Evolutionary conservation across 805 yeast genomes (phyloP), one percentile per base, ranked within the genome.

Genomic region (Zygosaccharomyces bailii): DNA sequence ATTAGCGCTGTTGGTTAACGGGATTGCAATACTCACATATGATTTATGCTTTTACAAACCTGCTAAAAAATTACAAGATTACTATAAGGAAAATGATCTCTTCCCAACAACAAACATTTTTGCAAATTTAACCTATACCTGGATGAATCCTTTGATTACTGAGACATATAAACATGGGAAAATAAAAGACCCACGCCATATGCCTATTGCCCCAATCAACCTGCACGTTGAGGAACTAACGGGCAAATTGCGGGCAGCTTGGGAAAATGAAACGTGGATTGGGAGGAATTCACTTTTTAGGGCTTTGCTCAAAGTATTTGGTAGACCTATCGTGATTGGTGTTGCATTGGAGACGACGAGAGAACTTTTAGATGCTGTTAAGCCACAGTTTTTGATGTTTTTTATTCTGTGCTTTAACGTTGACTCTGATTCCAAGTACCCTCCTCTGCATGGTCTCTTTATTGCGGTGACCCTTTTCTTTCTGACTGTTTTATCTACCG

Each of bases 391-490:
- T n/a, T 64, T 81, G 40, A 69, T 76, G 42, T 44, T 66, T 2
- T 69, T 81, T 47, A 77, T 81, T 45, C 48, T 55, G 34, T 76
- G 69, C 44, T 78, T 80, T 56, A 60, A 65, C 30, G 53, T 49
- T 2, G 57, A 59, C 16, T 45, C 49, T 11, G 55, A 54, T 7
- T 31, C 46, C 2, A 43, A 55, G 1, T 72, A 75, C 5, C 81
- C 83, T 2, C 55, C 78, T 14, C 61, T 81, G 9, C 69, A 76
- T 45, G 95, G 96, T 5, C 65, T 80, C 33, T 64, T 79, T 44
- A 74, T 88, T 43, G 80, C 91, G 0, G 23, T 76, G 10, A 73
- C 74, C 2, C 78, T 89, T 80, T 84, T 88, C 57, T 46, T 68
- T 3, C 73, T 79, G 4, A 79, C 88, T 0, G 57, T 87, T 8